Conservation (phyloP, 129 eudicot genomes). For the Apium graveolens region DNA sequence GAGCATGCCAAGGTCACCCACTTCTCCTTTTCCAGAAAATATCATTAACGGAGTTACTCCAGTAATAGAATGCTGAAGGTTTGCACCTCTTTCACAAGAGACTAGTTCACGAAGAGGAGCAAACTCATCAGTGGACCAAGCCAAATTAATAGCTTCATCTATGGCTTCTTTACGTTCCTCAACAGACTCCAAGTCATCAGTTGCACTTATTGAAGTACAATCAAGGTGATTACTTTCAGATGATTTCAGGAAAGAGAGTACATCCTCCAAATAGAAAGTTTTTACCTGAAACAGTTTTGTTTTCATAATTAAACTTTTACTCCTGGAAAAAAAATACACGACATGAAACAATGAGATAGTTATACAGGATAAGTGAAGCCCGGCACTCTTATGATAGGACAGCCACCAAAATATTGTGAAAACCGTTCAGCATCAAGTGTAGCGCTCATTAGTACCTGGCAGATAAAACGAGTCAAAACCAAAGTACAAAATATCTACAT, state of each 20-base stretch:
- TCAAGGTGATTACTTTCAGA: constrained; percentile 35
- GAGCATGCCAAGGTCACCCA: constrained; percentile 75
- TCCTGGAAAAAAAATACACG: neutral
- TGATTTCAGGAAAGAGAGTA: constrained; percentile 54
- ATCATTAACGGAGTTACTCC: constrained; percentile 94
- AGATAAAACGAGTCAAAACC: constrained; percentile 2
- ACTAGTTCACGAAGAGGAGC: constrained; percentile 58
- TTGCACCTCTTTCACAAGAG: constrained; percentile 43
- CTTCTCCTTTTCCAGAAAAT: constrained; percentile 70
- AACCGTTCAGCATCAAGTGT: constrained; percentile 96
- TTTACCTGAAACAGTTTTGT: constrained; percentile 50
- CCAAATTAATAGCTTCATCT: constrained; percentile 76
- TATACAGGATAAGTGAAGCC: constrained; percentile 95
- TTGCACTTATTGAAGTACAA: constrained; percentile 21
- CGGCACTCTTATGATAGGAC: constrained; percentile 88
- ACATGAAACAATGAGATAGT: neutral
- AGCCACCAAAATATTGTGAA: constrained; percentile 91
- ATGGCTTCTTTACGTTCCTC: constrained; percentile 50
- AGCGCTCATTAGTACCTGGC: constrained; percentile 95
- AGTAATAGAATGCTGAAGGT: constrained; percentile 52
- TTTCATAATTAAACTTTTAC: neutral
- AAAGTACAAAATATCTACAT: neutral
- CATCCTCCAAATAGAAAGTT: constrained; percentile 68
- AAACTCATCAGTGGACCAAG: constrained; percentile 64
- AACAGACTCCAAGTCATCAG: constrained; percentile 31